Evolutionary conservation across 352 stramenopile species (phyloP), one percentile per base, ranked within the genome.

Genomic region (Blastocystis hominis): DNA sequence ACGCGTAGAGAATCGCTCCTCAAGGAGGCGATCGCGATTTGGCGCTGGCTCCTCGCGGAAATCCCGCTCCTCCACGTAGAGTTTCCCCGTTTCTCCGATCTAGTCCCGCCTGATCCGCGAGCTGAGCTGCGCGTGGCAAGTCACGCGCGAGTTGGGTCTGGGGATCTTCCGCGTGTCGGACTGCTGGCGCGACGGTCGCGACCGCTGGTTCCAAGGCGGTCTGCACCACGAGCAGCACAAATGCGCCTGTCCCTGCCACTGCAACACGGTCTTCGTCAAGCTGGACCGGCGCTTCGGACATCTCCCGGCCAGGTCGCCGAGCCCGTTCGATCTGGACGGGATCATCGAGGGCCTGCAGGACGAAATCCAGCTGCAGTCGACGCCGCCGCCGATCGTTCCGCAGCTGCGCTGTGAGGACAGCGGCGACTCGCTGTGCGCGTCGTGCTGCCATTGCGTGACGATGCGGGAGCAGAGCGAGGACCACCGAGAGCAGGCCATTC

Each of bases 101-200:
- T 80, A 80, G 70, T 42, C 30, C 42, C n/a, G 38, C 44, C 17
- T 80, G 1, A 40, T 80, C 20, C 70, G 70, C 30, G 70, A 80
- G 30, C 7, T 80, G 9, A 63, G 70, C 44, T n/a, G 20, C 15
- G 70, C 70, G 36, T 80, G 70, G 70, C 7, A 64, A 13, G n/a
- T 61, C 20, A 80, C 70, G 15, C 70, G 50, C 36, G 70, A 62
- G 20, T 36, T 40, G 54, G 13, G 70, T 47, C 30, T 40, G 24
- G 70, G 70, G 20, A 80, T 80, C 30, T 80, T 80, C 70, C 55
- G 70, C 42, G 70, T 80, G 20, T 40, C 70, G 15, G 70, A 80
- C 42, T 80, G 70, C 44, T 80, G 70, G 70, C 50, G 70, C 36
- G 70, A 80, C 13, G 63, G 70, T 62, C 46, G 46, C 13, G 38